phyloP scores from a whole-genome alignment of 441 rosid species.

The Theobroma grandiflorum region DNA sequence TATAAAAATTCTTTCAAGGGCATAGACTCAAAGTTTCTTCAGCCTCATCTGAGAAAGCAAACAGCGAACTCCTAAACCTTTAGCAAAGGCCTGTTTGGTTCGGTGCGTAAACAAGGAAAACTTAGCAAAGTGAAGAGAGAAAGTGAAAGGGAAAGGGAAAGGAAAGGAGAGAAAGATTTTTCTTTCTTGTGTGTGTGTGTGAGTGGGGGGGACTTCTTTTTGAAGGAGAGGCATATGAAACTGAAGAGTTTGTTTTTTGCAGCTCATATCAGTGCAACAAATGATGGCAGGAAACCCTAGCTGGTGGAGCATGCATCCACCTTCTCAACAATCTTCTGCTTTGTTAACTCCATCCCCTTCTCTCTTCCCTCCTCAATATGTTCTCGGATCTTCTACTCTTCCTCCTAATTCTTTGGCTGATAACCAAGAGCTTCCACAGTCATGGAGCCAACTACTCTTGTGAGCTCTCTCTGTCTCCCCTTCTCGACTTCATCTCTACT shows the following conservation, averaged over 20 bases:
- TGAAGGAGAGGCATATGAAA: conserved; percentile 23
- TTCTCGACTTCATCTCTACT: background rate
- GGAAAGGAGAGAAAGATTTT: background rate
- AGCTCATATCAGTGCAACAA: conserved; percentile 33
- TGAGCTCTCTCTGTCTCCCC: conserved; percentile 15
- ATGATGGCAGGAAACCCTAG: conserved; percentile 87
- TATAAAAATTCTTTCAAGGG: conserved; percentile 37
- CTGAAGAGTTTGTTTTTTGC: conserved; percentile 26
- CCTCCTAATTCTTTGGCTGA: conserved; percentile 32
- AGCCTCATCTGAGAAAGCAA: conserved; percentile 51
- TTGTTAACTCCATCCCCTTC: conserved; percentile 42
- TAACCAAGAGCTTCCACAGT: conserved; percentile 43
- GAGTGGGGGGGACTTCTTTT: conserved; percentile 23
- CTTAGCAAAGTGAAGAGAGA: conserved; percentile 42
- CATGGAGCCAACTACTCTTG: conserved; percentile 56
- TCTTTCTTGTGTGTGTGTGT: conserved; percentile 23
- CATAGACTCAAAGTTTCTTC: conserved; percentile 41
- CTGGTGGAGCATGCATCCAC: conserved; percentile 68
- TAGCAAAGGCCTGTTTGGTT: conserved; percentile 52
- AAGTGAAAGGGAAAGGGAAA: conserved; percentile 36
- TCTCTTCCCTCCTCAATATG: conserved; percentile 39
- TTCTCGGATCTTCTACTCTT: conserved; percentile 47
- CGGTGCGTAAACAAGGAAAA: conserved; percentile 54
- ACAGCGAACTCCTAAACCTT: conserved; percentile 39
- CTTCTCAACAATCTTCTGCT: conserved; percentile 50